Evolutionary conservation across 2,329 filamentous ascomycete genomes (phyloP), one percentile per base, ranked within the genome.

Genomic region (Cyphellophora europaea): DNA sequence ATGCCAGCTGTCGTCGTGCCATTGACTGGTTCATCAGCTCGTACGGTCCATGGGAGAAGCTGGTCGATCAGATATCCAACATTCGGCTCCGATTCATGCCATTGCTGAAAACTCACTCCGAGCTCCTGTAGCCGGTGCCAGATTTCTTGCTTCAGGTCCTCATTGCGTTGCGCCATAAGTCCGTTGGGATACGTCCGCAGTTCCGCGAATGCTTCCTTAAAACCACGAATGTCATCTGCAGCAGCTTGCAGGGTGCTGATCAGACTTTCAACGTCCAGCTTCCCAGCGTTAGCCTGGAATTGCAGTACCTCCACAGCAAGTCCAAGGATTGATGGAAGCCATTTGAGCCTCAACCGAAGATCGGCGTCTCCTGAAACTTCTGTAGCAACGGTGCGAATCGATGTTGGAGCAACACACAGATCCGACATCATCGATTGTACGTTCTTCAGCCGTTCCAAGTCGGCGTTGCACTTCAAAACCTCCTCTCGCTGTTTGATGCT

Each of bases 61-160:
- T 89, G 79, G 27, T 67, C 58, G 6, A 88, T 58, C 18, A 82
- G 58, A 51, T 84, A 86, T 0, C 63, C 63, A 6, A 87, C 56
- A 30, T 76, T 70, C 5, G 78, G 74, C 16, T 73, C 65, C 13
- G 62, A n/a, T n/a, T n/a, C n/a, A n/a, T n/a, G n/a, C n/a, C n/a
- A n/a, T n/a, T n/a, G n/a, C n/a, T n/a, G n/a, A n/a, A n/a, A n/a
- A n/a, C n/a, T n/a, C n/a, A n/a, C n/a, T n/a, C n/a, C n/a, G 21
- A 25, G 21, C 21, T 8, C 8, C 21, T 25, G 21, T 8, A 25
- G 21, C n/a, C 21, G 21, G n/a, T n/a, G n/a, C 8, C 8, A 8
- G 8, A 25, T 25, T 8, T 25, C 21, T 25, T 25, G 21, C 21
- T 25, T n/a, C 8, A 25, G 21, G 8, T 25, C 21, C 21, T 25